Evolutionary conservation across 2,329 filamentous ascomycete species (phyloP), one percentile per base, ranked within the genome.

Genomic region (Lecanicillium sp.): DNA sequence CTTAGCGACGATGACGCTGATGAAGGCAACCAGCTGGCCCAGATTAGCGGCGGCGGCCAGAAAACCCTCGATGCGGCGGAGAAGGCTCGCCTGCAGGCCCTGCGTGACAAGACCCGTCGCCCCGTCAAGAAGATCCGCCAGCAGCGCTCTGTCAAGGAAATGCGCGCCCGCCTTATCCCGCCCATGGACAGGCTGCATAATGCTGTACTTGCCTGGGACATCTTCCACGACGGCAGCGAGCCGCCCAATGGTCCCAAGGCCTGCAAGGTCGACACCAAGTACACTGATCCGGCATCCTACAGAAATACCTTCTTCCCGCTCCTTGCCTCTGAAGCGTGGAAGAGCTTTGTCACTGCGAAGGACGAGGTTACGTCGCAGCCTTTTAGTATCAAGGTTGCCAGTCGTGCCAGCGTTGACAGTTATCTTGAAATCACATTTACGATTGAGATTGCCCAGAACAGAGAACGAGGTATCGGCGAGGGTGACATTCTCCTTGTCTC

Each of bases 311-410:
- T 98, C 65, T 84, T 94, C 55, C 90, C 91, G 5, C 74, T 98
- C 19, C 75, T 98, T 27, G 82, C 93, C 24, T 84, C 95, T 21
- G 93, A 98, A 71, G 91, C 91, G 24, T 98, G 93, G 93, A 87
- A 94, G 61, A 87, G 87, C 4, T 93, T 98, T 62, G 84, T 94
- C 43, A 90, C 89, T 42, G 80, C 87, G 17, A 90, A 90, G 62
- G 89, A 96, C 59, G 93, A 98, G 65, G 81, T 84, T 40, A 86
- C 79, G 17, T 81, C 83, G 54, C 89, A 85, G 60, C 73, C 87
- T 0, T 94, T 95, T 60, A 88, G 90, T 51, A 82, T 97, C 65
- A 94, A 90, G 60, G 79, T 98, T 45, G 79, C 87, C 42, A 94
- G 86, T 59, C 86, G 93, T 52, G 83, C 93, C 60, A 93, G 84